Evolutionary conservation across 805 yeast species (phyloP), one percentile per base, ranked within the genome.

Genomic region (Cyberlindnera petersonii): DNA sequence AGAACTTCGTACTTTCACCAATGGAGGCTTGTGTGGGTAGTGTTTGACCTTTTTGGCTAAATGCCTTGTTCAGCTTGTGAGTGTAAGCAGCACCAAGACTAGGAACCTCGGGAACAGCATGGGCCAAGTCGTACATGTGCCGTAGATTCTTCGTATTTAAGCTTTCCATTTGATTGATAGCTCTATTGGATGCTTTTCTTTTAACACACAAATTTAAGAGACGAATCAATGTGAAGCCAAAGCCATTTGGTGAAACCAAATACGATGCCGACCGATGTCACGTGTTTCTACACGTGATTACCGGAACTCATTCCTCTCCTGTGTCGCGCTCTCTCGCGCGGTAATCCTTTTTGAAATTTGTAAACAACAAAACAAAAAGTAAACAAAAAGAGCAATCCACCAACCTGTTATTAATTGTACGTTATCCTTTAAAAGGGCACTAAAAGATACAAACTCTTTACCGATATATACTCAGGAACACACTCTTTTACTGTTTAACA

Each of bases 11-110:
- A n/a, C n/a, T n/a, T n/a, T n/a, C 31, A 1, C 46, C 44, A 4
- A 35, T 35, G 1, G 41, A 22, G 6, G 31, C 24, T 15, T 34
- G 42, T 13, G 35, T 18, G 5, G 46, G 50, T 8, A 37, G 33
- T 3, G 31, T 24, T 9, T 61, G 31, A 7, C 55, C 52, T 33
- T 61, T 60, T 11, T 54, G 40, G 34, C 55, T 55, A 13, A 53
- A 40, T 9, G 56, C 46, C 35, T 61, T 60, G 32, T 48, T 47
- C 30, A 65, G 58, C 32, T 53, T 58, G 26, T 48, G 52, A 16
- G 60, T 41, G 30, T 63, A 63, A 3, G 46, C 38, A 2, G 48
- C 42, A 5, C 47, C 43, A 3, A 53, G 31, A 28, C 26, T 43
- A 9, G 48, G 47, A 1, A 31, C 24, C 8, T 37, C 31, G 8